Base-by-base conservation (phyloP, 306 rosid genomes). In the Sphenostylis stenocarpa region DNA sequence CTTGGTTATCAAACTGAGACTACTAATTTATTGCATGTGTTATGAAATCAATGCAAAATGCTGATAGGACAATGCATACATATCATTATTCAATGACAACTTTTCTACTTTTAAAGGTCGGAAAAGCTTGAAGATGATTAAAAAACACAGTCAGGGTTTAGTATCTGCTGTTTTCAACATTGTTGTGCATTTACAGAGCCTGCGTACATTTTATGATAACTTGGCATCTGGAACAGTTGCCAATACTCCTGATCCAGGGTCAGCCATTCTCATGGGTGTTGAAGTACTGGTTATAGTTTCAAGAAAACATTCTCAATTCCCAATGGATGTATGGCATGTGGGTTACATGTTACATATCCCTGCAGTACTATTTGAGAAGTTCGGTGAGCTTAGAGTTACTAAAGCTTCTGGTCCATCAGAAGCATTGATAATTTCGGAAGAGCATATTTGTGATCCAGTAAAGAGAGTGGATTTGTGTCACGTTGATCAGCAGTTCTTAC, bases 231-330 rank as follows among this genome's bases (percentile, higher is more conserved):
- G 69, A 48, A 74, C 79, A 70, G 85, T 76, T 45, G 61, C 76
- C 61, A 60, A 49, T 68, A 65, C 82, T 75, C 96, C 96, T 28
- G 98, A 94, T 92, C 86, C 95, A 20, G 97, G 97, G 83, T 66
- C 98, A 19, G 88, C 90, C 77, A 83, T 92, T 87, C 95, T 92
- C 73, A 92, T 94, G 98, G 87, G 97, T 77, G 90, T 92, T 87
- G 92, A 92, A 82, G 91, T 92, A 72, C 95, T 92, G 16, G 79
- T 73, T 71, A 85, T 93, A 83, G 73, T 90, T 61, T 90, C 92
- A 23, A 92, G 96, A 81, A 94, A 87, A 78, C 90, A 83, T 52
- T 77, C 91, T 78, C 73, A 89, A 17, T 94, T 83, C 82, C 78
- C 84, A 48, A 87, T 89, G 96, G 87, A 89, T 69, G 81, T 81